Evolutionary conservation across 352 stramenopile genomes (phyloP), one percentile per base, ranked within the genome.

Genomic region (Globisporangium takayamanum): DNA sequence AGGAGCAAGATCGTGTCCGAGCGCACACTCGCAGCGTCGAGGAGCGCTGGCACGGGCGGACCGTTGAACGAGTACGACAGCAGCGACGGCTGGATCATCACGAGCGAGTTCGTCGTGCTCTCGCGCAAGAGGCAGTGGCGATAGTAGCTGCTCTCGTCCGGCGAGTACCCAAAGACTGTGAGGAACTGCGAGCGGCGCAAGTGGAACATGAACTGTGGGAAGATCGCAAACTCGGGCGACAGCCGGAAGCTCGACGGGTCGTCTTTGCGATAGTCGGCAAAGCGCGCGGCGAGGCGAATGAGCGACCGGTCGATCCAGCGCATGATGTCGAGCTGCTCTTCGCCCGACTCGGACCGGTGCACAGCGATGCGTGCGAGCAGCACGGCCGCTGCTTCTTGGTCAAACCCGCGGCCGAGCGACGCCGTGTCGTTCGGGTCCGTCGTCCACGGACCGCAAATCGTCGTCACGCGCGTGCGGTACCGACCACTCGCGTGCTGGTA

Each of bases 181-280:
- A 99, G 78, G 73, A 99, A 99, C 78, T 99, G 97, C 46, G 96
- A 99, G 33, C 98, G 84, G 41, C 98, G 88, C 55, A 99, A 68
- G 81, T 99, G 97, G 79, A 99, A 99, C 88, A 99, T 98, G 72
- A 99, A 99, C 78, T 99, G 97, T 50, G 98, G 97, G 75, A 99
- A 99, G 62, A 99, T 97, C 54, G 89, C 91, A 67, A 99, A 99
- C 84, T 99, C 96, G 22, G 91, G 82, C 50, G 92, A 91, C 44
- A 99, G 78, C 0, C 92, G 86, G 74, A 99, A 99, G 42, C 81
- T 97, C 55, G 83, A 95, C 36, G 96, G 95, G 68, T 99, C 94
- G 70, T 99, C 97, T 67, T 98, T 98, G 61, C 89, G 78, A 75
- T 99, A 99, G 62, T 99, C 92, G 14, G 97, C 98, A 75, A 99